Conservation (phyloP, 257 asterid genomes). For the Plantago ovata region DNA sequence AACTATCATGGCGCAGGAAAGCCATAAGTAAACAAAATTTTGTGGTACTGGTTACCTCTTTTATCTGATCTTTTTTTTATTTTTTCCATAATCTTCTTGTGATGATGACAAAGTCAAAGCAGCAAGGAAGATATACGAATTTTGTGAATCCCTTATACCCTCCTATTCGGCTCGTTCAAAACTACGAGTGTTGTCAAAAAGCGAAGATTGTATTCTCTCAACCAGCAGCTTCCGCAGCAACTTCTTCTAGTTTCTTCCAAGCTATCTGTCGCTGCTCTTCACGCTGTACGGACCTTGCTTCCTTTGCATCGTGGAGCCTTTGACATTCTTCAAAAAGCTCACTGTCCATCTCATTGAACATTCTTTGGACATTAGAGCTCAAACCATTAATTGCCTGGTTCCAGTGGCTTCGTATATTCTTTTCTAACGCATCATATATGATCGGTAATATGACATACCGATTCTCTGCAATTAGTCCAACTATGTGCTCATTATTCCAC, state of each 20-base stretch:
- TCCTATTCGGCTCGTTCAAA: neutral
- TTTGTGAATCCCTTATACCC: too few relatives aligned
- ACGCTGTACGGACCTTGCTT: slow-evolving; percentile 45
- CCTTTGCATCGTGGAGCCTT: slow-evolving; percentile 51
- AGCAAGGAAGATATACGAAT: neutral
- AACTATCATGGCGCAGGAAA: slow-evolving; percentile 24
- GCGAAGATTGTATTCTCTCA: slow-evolving; percentile 19
- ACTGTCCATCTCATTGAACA: slow-evolving; percentile 83
- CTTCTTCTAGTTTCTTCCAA: slow-evolving; percentile 86
- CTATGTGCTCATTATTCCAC: slow-evolving; percentile 95
- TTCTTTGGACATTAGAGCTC: slow-evolving; percentile 68
- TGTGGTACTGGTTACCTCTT: slow-evolving; percentile 22
- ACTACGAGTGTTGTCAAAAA: slow-evolving; percentile 13
- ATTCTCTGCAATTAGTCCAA: slow-evolving; percentile 67
- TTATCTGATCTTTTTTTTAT: neutral
- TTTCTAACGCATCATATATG: slow-evolving; percentile 71
- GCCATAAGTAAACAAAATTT: slow-evolving; percentile 23
- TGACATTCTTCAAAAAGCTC: slow-evolving; percentile 80
- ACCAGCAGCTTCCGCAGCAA: slow-evolving; percentile 38
- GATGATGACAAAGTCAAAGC: slow-evolving; percentile 13
- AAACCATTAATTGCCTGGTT: slow-evolving; percentile 80
- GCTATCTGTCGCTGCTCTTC: slow-evolving; percentile 48
- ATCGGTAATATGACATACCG: slow-evolving; percentile 67
- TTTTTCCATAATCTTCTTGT: slow-evolving; percentile 18
- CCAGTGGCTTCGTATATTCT: slow-evolving; percentile 74